A percentile compares a stretch with the other conserved stretches of the same genome.
Evolutionary conservation across 179 eudicot species (phyloP).

Genomic region (Camellia oleifera): DNA sequence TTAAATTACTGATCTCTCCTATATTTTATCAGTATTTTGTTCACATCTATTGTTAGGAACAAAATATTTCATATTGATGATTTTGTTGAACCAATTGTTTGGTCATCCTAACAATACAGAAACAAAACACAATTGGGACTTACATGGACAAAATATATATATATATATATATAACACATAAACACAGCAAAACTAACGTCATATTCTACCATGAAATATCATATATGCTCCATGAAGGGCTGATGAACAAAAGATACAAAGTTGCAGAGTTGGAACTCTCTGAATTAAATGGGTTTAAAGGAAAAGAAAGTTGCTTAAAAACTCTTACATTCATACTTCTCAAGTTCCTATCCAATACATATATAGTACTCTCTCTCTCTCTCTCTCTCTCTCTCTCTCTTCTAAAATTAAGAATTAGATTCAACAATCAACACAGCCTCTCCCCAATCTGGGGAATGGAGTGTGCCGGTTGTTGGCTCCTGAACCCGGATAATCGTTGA

Average conservation of each 20-base stretch:
- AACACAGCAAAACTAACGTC: neutral
- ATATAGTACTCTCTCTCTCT: neutral
- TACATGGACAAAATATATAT: neutral
- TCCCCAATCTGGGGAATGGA: conserved; percentile 37
- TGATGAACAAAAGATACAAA: too few species aligned
- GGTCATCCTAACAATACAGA: neutral
- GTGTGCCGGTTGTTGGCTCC: conserved; percentile 80
- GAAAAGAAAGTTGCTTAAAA: too few species aligned
- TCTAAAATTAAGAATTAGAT: neutral
- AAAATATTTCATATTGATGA: too few species aligned
- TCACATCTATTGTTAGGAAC: too few species aligned
- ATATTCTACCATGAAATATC: too few species aligned
- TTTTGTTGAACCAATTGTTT: too few species aligned
- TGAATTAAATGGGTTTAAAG: neutral
- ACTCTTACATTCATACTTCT: neutral
- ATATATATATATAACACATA: too few species aligned
- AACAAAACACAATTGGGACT: neutral
- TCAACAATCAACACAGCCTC: conserved; percentile 43
- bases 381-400: neutral
- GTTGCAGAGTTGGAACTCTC: neutral
- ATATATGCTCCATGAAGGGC: too few species aligned
- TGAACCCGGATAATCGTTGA: conserved; percentile 76
- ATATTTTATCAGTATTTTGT: too few species aligned
- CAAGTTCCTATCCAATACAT: neutral
- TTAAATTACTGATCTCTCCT: too few species aligned